Conservation (phyloP, 179 eudicot species). For the Beta macrorhiza region DNA sequence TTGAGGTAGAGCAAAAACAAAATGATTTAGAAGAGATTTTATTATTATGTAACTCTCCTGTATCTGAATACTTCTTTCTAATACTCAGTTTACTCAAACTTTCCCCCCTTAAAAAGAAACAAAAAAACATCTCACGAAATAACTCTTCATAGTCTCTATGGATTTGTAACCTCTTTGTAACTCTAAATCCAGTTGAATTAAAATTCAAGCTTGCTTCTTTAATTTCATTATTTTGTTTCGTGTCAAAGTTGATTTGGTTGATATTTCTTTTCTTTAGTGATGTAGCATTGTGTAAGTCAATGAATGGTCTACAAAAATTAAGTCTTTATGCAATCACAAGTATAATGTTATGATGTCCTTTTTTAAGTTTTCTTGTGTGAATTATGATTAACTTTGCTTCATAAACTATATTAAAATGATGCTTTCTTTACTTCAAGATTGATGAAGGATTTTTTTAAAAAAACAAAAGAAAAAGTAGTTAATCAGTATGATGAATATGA, state of each 20-base stretch:
- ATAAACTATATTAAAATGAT: background rate
- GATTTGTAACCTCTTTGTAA: conserved; percentile 27
- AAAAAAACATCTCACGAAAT: conserved; percentile 4
- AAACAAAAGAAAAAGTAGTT: too few species aligned
- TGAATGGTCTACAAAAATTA: background rate
- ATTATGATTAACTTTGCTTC: background rate
- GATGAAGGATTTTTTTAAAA: too few species aligned
- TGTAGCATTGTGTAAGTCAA: conserved; percentile 7
- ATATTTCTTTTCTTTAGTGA: background rate
- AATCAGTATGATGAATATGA: too few species aligned
- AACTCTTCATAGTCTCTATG: conserved; percentile 19
- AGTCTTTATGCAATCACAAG: background rate
- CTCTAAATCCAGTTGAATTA: conserved; percentile 3
- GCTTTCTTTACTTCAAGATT: too few species aligned
- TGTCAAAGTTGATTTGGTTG: background rate
- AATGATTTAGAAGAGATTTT: background rate
- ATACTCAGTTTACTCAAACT: conserved; percentile 1
- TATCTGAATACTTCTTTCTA: conserved; percentile 3
- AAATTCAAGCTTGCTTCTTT: conserved; percentile 4
- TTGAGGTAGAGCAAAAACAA: conserved; percentile 10
- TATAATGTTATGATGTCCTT: background rate
- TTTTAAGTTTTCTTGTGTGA: background rate
- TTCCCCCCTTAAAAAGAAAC: background rate
- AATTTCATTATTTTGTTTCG: background rate
- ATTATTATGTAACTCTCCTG: conserved; percentile 1